Base-by-base conservation (phyloP, 306 rosid species). In the Erythrophleum fordii region DNA sequence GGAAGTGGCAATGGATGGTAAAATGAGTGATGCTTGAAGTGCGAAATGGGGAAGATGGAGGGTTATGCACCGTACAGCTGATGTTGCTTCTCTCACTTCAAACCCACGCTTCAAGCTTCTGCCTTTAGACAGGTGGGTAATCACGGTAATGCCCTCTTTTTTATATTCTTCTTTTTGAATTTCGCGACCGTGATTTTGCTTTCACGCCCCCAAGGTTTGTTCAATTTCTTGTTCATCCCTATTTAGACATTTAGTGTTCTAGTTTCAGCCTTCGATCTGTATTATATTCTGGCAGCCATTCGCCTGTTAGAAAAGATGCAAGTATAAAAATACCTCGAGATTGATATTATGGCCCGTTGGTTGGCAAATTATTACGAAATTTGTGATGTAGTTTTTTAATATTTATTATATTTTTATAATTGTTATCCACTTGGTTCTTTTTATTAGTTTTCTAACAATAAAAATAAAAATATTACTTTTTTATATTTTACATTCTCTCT, bases 11-110 rank as follows among this genome's bases (percentile, higher is more conserved):
- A 34, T 66, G 42, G 73, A 70, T 71, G 81, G 89, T 80, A 80
- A 89, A 78, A 66, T 72, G 46, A 46, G 46, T 42, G 49, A 45
- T 79, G 44, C 73, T 86, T 87, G 74, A 83, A 73, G 87, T 82
- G 86, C 69, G 88, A 91, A 88, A 86, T 84, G 87, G 87, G 84
- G 81, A 84, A 81, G 78, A 77, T 56, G 78, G 83, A 60, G 62
- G 85, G 42, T 72, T 64, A 69, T 82, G 85, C 58, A 28, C 84
- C 81, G 85, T 81, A 64, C 65, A 64, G 84, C 46, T 70, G 70
- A 41, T 74, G 80, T 14, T 64, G 84, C 86, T 88, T 87, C 94
- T 34, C 87, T 92, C 97, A 87, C 93, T 94, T 87, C 44, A 90
- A 94, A 88, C 39, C 85, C 85, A 90, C 95, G 92, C 79, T 90